phyloP scores from a whole-genome alignment of 768 basidiomycete genomes.

The Trametes coccinea region DNA sequence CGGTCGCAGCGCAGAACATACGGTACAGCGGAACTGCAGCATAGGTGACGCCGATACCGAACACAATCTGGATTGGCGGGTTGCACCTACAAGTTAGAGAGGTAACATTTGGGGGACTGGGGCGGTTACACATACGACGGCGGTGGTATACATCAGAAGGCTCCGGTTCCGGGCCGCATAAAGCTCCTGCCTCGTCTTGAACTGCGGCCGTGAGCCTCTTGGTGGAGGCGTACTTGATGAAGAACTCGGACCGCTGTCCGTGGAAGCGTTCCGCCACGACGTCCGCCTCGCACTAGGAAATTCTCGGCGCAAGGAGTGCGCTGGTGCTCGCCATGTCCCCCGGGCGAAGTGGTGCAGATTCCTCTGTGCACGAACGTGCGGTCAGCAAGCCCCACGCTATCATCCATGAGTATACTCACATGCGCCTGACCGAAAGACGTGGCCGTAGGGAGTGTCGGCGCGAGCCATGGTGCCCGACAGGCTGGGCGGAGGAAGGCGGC shows the following conservation, averaged over 20 bases:
- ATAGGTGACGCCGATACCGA: constrained; percentile 86
- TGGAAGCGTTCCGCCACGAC: constrained; percentile 17
- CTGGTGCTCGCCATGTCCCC: background rate
- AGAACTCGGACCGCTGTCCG: constrained; percentile 5
- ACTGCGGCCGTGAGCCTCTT: constrained; percentile 23
- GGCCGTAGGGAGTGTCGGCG: background rate
- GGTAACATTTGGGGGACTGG: background rate
- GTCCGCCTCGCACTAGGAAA: background rate
- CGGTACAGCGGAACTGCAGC: constrained; percentile 97
- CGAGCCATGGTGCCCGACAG: background rate
- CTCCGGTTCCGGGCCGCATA: constrained; percentile 67
- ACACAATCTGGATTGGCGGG: constrained; percentile 55
- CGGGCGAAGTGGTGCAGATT: constrained; percentile 7
- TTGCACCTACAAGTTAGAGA: background rate
- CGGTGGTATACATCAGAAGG: constrained; percentile 81
- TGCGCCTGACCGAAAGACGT: background rate
- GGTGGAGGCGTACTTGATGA: constrained; percentile 13
- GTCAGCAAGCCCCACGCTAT: background rate
- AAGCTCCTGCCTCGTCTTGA: constrained; percentile 39
- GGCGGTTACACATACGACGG: constrained; percentile 58
- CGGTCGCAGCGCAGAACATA: constrained; percentile 97
- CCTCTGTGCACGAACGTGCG: background rate
- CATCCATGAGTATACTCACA: background rate
- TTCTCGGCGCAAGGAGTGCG: background rate
- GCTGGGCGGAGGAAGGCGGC: constrained; percentile 22